Evolutionary conservation across 768 basidiomycete genomes (phyloP), one percentile per base, ranked within the genome.

Genomic region (Gyrodon lividus): DNA sequence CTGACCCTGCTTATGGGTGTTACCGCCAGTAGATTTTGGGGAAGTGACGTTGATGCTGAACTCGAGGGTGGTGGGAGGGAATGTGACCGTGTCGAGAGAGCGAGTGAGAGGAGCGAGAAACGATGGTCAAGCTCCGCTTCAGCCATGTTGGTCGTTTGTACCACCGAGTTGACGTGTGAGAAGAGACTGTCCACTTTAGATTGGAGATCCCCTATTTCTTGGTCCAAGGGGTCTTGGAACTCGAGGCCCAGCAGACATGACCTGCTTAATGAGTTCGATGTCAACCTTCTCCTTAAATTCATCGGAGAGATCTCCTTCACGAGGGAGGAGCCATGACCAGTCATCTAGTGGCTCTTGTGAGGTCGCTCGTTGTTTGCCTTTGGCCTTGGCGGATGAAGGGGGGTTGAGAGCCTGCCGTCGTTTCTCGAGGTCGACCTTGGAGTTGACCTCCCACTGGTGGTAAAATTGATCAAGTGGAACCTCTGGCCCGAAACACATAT

Each of bases 111-210:
- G 10, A 80, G 63, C 17, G 78, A 79, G 57, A 86, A 90, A 40
- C 87, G 80, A 60, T 77, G 74, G 61, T 88, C 78, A 38, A 89
- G 73, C 54, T 80, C 75, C 24, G 73, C 72, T 65, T 85, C 81
- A 6, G 77, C 78, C 12, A 79, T 73, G 46, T 73, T 70, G 42
- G 81, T 76, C 39, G 75, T 77, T 50, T 80, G 74, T 31, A 78
- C 64, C 12, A 83, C 80, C 12, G 79, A 72, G 58, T 77, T 78
- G 23, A 80, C 73, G 51, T 77, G 72, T 16, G 78, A 69, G 57
- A 79, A 76, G 20, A 89, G 66, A 46, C 71, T 75, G 59, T 89
- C 87, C 48, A 82, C 69, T 64, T 85, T 83, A 59, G 74, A 82
- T 54, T 77, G 74, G 31, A 86, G 67, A 13, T 77, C 74, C 3